Base-by-base conservation (phyloP, 129 eudicot genomes). In the Gnaphalium uliginosum region DNA sequence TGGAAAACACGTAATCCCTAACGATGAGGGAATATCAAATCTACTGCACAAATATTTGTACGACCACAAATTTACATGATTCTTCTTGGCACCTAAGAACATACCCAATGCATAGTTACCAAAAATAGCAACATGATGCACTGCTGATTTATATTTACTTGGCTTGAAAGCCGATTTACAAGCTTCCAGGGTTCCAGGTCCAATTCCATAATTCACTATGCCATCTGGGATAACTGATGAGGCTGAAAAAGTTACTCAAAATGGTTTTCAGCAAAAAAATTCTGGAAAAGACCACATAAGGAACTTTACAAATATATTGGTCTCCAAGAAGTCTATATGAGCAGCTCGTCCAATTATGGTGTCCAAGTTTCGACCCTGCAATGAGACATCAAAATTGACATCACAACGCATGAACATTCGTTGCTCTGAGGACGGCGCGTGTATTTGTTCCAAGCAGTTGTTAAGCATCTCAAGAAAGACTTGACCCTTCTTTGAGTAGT, bases 261-360 rank as follows among this genome's bases (percentile, higher is more conserved):
- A 30, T 71, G 60, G n/a, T 86, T 84, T 73, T 85, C 86, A 85
- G 41, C 76, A 79, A 74, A 90, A 90, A 48, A 85, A 71, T 62
- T 90, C 96, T 6, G 93, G 92, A 72, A 90, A 87, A 9, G 96
- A 90, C 96, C 96, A 90, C 96, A 90, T 90, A 39, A 87, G 84
- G 68, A 90, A 88, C 82, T 79, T 84, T 6, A 89, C 90, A 62
- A 90, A 90, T 68, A 76, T 77, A 68, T 90, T 90, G 2, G 89
- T 59, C 64, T 90, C 96, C 82, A 90, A 73, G 79, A 90, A 90
- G 77, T 85, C 92, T 25, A 90, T 87, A 54, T 90, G 96, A 66
- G 96, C 96, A 66, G 96, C 96, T 4, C 96, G 85, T 62, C 96
- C 96, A 37, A 90, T 87, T 50, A 90, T 59, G 23, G 96, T 90